Base-by-base conservation (phyloP, 2,329 filamentous ascomycete species). In the Alternaria rosae region DNA sequence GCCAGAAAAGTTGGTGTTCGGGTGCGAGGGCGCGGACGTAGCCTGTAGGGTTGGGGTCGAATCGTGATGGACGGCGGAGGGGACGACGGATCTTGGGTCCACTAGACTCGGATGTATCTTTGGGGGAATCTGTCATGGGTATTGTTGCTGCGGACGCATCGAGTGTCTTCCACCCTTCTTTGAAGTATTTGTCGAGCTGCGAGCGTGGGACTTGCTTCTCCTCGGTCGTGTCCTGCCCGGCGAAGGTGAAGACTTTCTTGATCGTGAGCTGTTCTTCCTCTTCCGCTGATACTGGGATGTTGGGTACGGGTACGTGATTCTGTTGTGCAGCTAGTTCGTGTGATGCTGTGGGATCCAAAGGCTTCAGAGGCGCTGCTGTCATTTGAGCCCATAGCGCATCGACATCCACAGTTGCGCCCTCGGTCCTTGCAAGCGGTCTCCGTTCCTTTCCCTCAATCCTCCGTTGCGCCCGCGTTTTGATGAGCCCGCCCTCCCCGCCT, bases 231-330 rank as follows among this genome's bases (percentile, higher is more conserved):
- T 90, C 84, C 70, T 90, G 87, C 28, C 91, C 91, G 35, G 91
- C 91, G 69, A 93, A 93, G 70, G 90, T 91, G 79, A 92, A 92
- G 13, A 87, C 89, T 28, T 89, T 88, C 70, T 89, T 91, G 64
- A 93, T 90, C 62, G 85, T 86, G 69, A 92, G 52, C 80, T 70
- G 76, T 43, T 83, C 80, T 50, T 77, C 71, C 11, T 77, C 76
- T 20, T 71, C 73, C 7, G 26, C 51, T 4, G 67, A 64, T 10
- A 41, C 61, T 8, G 54, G 38, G 26, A 61, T 64, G 26, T 25
- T 52, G 30, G 59, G 50, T 21, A 58, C 61, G n/a, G 68, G 67
- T 13, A 62, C 53, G 38, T 54, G 50, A 30, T 65, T 56, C 26
- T 64, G 32, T 17, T 56, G 13, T 11, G 56, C 41, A 12, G 65